Conservation (phyloP, 1,284 basidiomycete species). For the Apiotrichum sp. region DNA sequence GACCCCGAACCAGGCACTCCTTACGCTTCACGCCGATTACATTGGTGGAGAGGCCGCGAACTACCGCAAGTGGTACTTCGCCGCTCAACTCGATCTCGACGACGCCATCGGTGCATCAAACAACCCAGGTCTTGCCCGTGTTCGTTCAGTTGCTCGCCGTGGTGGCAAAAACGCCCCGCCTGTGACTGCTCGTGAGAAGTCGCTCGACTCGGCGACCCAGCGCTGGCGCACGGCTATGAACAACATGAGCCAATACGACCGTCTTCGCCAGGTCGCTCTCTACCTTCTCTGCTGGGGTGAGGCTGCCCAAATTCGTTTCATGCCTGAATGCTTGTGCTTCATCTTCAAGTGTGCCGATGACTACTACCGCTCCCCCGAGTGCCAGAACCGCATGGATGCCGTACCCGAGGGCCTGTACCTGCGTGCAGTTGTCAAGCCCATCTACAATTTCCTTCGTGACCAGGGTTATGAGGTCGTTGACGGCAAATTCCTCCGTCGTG, state of each 20-base stretch:
- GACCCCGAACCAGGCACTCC: slow-evolving; percentile 89
- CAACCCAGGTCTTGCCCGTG: slow-evolving; percentile 79
- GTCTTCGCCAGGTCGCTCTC: slow-evolving; percentile 90
- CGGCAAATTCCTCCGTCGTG: slow-evolving; percentile 87
- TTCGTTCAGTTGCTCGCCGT: slow-evolving; percentile 66
- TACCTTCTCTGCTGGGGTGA: slow-evolving; percentile 98
- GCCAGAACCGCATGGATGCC: slow-evolving; percentile 86
- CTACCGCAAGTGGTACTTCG: slow-evolving; percentile 99
- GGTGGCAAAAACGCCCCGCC: slow-evolving; percentile 48
- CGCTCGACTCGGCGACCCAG: slow-evolving; percentile 76
- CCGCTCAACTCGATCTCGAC: slow-evolving; percentile 96
- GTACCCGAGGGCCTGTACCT: slow-evolving; percentile 95
- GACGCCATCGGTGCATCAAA: slow-evolving; percentile 91
- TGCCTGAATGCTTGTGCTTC: slow-evolving; percentile 95
- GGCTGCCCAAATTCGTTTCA: slow-evolving; percentile 96
- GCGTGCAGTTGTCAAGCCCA: slow-evolving; percentile 81
- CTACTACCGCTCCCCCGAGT: slow-evolving; percentile 98
- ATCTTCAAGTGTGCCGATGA: slow-evolving; percentile 99
- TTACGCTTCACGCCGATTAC: slow-evolving; percentile 96
- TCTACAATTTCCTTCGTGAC: slow-evolving; percentile 97
- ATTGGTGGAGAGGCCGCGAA: slow-evolving; percentile 96
- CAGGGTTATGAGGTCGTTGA: slow-evolving; percentile 97
- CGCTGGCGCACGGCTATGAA: slow-evolving; percentile 98
- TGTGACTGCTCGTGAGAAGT: slow-evolving; percentile 62
- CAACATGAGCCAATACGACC: slow-evolving; percentile 97